A percentile compares a stretch with the other conserved stretches of the same genome.
Evolutionary conservation across 139 green algal genomes (phyloP).

Genomic region (Gonium pectorale): DNA sequence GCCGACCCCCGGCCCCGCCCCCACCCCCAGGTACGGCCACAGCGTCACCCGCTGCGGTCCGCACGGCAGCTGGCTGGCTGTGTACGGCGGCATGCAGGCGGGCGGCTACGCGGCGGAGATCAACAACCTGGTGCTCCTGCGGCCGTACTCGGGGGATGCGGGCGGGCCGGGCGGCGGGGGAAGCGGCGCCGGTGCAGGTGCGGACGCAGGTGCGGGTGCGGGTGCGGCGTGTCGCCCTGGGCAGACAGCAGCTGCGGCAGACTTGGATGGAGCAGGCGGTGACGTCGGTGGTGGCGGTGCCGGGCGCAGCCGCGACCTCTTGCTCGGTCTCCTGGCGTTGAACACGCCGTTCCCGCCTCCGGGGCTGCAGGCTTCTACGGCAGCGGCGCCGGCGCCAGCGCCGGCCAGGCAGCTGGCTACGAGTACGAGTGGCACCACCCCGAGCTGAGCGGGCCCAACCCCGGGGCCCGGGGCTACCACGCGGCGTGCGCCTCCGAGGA

Average conservation of each 20-base stretch:
- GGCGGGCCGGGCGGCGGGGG: background rate
- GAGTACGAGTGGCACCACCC: constrained; percentile 49
- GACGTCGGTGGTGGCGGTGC: too few relatives aligned
- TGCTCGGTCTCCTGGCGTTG: background rate
- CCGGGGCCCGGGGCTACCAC: constrained; percentile 47
- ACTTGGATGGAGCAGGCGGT: too few relatives aligned
- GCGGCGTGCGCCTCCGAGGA: constrained; percentile 36
- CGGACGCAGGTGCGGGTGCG: background rate
- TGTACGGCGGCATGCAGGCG: constrained; percentile 54
- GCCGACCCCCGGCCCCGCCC: too few relatives aligned
- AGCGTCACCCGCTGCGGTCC: constrained; percentile 44
- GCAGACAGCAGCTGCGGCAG: too few relatives aligned
- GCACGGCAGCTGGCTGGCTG: constrained; percentile 18
- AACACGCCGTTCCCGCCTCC: background rate
- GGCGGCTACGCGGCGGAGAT: constrained; percentile 45
- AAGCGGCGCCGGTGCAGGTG: background rate
- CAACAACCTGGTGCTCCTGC: constrained; percentile 6
- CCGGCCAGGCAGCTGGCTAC: background rate
- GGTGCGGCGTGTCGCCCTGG: too few relatives aligned
- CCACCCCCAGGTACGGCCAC: constrained; percentile 48
- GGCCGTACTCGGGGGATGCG: background rate
- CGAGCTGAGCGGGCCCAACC: constrained; percentile 9
- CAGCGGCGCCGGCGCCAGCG: background rate
- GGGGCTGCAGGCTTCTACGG: background rate
- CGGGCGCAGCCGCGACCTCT: background rate